Percentiles rank a stretch among this genome's conserved stretches.
Evolutionary conservation across 2,329 filamentous ascomycete species (phyloP).

Genomic region (Blumeria hordei): DNA sequence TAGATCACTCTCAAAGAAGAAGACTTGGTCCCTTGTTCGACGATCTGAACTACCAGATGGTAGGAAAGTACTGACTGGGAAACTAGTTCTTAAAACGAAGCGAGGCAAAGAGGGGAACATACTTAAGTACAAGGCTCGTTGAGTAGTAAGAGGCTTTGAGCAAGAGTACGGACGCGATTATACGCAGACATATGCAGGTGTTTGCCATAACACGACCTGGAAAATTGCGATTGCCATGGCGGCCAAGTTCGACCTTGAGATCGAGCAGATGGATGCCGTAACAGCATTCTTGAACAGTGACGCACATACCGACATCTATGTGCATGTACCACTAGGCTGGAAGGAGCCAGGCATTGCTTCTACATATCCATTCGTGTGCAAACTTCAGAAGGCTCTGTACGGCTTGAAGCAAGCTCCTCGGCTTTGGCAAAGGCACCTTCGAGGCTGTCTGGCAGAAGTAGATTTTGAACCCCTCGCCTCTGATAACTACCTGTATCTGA

Average conservation of each 20-base stretch:
- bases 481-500: not conserved
- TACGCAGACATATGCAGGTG: too few relatives aligned
- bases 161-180: too few relatives aligned
- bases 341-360: not conserved
- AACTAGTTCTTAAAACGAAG: not conserved
- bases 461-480: not conserved
- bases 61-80: not conserved
- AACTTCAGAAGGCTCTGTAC: not conserved
- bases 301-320: not conserved
- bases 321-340: not conserved
- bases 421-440: not conserved
- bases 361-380: not conserved
- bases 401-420: not conserved
- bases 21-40: too few relatives aligned
- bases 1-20: too few relatives aligned
- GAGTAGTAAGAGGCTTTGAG: not conserved
- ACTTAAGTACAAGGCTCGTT: not conserved
- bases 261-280: not conserved
- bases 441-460: not conserved
- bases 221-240: too few relatives aligned
- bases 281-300: not conserved
- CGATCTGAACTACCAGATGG: not conserved
- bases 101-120: not conserved
- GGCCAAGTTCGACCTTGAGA: not conserved
- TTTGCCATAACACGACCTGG: too few relatives aligned